Evolutionary conservation across 495 filamentous ascomycete species (phyloP), one percentile per base, ranked within the genome.

Genomic region (Annulohypoxylon maeteangense): DNA sequence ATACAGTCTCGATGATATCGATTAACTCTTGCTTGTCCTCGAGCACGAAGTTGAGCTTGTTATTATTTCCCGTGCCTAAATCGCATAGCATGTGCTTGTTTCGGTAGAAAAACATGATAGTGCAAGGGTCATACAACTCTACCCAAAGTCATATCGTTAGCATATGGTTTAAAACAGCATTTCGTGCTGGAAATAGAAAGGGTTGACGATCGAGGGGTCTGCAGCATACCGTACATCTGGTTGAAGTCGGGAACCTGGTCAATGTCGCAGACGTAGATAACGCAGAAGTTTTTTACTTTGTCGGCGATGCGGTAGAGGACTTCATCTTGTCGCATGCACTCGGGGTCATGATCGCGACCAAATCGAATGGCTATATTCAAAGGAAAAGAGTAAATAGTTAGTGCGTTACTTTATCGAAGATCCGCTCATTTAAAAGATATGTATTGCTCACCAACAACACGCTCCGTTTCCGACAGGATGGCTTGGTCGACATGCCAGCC

Each of bases 11-110:
- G 75, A 98, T 90, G 75, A 99, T 98, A 81, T 98, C 96, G 74
- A 99, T 98, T 75, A 99, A 80, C 82, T 99, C 95, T 79, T 99
- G 95, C 81, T 99, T 98, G 77, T 99, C 95, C 81, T 98, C 95
- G 61, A 98, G 80, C 40, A 98, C 94, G 89, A 93, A 98, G 80
- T 98, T 98, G 74, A 97, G 85, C 60, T 79, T 79, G 81, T 99
- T 98, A 80, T 99, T 99, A 82, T 99, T 97, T 73, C 95, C 95
- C 4, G 96, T 98, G 11, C 95, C 95, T 70, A 97, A 95, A 89
- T 98, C 95, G 78, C 91, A 94, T 92, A 96, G 95, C 90, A 99
- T 98, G 80, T 98, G 94, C 80, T 98, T 98, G 78, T 98, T 98
- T 51, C 95, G 88, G 82, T 94, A 99, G 86, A 98, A 99, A 86